A percentile compares a stretch with the other conserved stretches of the same genome.
Evolutionary conservation across 164 flowering plant genomes (phyloP).

Genomic region (Vitis amurensis): DNA sequence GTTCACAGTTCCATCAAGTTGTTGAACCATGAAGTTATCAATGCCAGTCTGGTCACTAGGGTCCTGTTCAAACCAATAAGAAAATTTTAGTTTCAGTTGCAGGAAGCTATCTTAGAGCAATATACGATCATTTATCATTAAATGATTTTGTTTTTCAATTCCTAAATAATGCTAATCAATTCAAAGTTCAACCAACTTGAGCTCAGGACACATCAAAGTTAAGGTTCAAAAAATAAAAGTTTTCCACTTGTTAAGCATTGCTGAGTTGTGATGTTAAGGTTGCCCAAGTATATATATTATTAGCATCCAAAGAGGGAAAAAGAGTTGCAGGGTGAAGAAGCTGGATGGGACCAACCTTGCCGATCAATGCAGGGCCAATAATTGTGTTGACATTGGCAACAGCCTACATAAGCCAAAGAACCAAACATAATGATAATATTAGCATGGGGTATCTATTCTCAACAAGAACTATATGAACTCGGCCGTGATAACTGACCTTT

Average conservation of each 20-base stretch:
- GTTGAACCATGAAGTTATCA: conserved; percentile 88
- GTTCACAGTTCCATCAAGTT: conserved; percentile 86
- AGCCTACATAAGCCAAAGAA: conserved; percentile 43
- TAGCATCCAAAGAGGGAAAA: background rate
- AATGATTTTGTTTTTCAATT: too few relatives aligned
- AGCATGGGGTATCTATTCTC: background rate
- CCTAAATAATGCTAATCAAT: too few relatives aligned
- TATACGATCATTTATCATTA: background rate
- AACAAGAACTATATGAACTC: background rate
- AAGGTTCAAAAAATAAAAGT: too few relatives aligned
- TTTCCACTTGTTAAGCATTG: too few relatives aligned
- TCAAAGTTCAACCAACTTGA: too few relatives aligned
- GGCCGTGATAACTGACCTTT: conserved; percentile 44
- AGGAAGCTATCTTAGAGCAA: background rate
- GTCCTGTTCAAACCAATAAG: conserved; percentile 42
- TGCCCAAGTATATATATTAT: too few relatives aligned
- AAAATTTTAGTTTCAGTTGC: background rate
- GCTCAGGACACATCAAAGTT: too few relatives aligned
- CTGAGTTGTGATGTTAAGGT: too few relatives aligned
- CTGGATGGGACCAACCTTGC: conserved; percentile 54
- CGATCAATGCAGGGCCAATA: conserved; percentile 84
- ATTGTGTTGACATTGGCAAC: conserved; percentile 75
- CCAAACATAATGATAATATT: background rate
- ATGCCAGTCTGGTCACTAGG: conserved; percentile 70
- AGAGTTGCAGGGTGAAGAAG: background rate